Percentiles rank a stretch among this genome's conserved stretches.
phyloP scores from a whole-genome alignment of 768 basidiomycete species.

The Mycena metata region DNA sequence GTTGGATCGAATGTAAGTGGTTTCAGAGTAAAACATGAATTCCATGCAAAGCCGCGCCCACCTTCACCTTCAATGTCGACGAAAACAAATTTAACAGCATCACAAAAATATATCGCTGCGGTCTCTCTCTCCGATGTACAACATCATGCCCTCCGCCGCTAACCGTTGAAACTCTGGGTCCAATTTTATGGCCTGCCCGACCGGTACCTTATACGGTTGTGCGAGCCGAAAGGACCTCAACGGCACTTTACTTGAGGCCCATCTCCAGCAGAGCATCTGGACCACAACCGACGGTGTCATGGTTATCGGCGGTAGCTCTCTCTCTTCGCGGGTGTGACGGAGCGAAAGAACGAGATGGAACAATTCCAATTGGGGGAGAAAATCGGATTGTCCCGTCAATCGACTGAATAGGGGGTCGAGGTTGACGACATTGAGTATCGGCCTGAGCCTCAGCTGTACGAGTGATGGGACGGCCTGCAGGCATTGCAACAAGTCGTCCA shows the following conservation, averaged over 20 bases:
- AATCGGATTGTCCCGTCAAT: background rate
- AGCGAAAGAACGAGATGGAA: background rate
- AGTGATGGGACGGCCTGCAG: background rate
- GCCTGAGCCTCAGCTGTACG: background rate
- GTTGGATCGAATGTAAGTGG: too few species aligned
- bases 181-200: background rate
- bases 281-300: background rate
- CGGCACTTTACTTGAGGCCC: background rate
- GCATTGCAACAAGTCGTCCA: background rate
- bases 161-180: background rate
- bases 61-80: too few species aligned
- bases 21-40: too few species aligned
- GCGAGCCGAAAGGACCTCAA: background rate
- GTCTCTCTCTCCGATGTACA: background rate
- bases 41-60: too few species aligned
- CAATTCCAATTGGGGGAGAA: slow-evolving; percentile 15
- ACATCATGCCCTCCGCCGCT: background rate
- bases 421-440: background rate
- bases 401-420: background rate
- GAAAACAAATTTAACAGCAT: background rate
- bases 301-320: background rate
- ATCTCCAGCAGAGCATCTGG: background rate
- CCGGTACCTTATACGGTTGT: background rate
- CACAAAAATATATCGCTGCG: background rate
- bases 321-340: too few species aligned